phyloP scores from a whole-genome alignment of 345 rosid genomes.

The Populus davidiana region DNA sequence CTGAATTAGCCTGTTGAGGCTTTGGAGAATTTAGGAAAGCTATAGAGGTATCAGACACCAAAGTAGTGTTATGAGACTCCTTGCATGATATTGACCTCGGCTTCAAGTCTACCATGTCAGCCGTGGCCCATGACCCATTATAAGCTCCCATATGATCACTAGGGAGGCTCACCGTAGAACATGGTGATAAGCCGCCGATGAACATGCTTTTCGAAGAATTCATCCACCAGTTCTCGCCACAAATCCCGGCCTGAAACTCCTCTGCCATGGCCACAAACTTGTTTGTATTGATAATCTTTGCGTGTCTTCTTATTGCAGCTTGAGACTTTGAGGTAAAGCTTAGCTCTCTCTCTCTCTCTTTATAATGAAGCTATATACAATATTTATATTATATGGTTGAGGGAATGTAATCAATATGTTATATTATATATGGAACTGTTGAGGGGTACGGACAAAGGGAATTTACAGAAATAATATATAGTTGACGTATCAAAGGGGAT shows the following conservation, averaged over 20 bases:
- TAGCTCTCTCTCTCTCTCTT: background rate
- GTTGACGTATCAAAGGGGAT: conserved; percentile 52
- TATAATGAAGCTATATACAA: background rate
- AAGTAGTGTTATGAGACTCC: conserved; percentile 9
- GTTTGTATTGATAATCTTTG: background rate
- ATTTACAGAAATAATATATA: conserved; percentile 32
- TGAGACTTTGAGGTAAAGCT: background rate
- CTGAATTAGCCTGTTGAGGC: conserved; percentile 29
- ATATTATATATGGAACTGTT: conserved; percentile 40
- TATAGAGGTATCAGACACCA: conserved; percentile 18
- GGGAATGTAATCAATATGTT: conserved; percentile 1
- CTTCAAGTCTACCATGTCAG: conserved; percentile 33
- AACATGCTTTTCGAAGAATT: conserved; percentile 39
- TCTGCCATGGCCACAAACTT: conserved; percentile 50
- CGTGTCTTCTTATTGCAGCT: background rate
- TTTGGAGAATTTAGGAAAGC: conserved; percentile 25
- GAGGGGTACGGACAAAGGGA: conserved; percentile 27
- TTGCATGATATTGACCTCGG: conserved; percentile 28
- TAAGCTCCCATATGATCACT: conserved; percentile 28
- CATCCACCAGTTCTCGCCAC: conserved; percentile 63
- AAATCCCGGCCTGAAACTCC: conserved; percentile 58
- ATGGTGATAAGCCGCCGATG: conserved; percentile 37
- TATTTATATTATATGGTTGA: background rate
- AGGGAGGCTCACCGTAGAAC: conserved; percentile 23
- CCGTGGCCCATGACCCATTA: conserved; percentile 22